phyloP scores from a whole-genome alignment of 208 protist genomes.

The Trypanosoma melophagium region DNA sequence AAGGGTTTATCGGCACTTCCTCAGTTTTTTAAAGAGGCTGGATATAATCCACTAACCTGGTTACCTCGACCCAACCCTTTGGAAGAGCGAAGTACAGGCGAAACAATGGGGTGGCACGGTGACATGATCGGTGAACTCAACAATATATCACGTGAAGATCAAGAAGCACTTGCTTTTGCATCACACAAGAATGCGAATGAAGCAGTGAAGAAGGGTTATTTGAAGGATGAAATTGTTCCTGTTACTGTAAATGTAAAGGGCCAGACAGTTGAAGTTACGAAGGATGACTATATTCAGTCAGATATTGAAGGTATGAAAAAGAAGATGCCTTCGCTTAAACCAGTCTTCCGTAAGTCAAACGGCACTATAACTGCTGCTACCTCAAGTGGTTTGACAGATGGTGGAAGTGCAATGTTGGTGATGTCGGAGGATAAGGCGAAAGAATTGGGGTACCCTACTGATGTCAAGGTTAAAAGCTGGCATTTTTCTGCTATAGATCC shows the following conservation, averaged over 20 bases:
- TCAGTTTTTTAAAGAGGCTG: slow-evolving; percentile 62
- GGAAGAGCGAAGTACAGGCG: slow-evolving; percentile 81
- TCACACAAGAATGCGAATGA: slow-evolving; percentile 70
- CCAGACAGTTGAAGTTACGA: slow-evolving; percentile 33
- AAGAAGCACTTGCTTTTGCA: slow-evolving; percentile 66
- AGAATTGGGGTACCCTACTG: slow-evolving; percentile 71
- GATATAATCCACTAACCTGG: slow-evolving; percentile 65
- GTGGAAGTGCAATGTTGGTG: slow-evolving; percentile 75
- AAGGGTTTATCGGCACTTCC: slow-evolving; percentile 39
- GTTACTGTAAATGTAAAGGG: slow-evolving; percentile 42
- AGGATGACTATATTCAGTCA: slow-evolving; percentile 73
- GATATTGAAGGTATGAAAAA: slow-evolving; percentile 55
- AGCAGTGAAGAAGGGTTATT: slow-evolving; percentile 67
- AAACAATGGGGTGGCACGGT: slow-evolving; percentile 89
- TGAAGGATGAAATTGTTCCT: slow-evolving; percentile 76
- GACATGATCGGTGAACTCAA: slow-evolving; percentile 86
- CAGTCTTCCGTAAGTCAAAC: slow-evolving; percentile 69
- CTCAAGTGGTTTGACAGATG: slow-evolving; percentile 78
- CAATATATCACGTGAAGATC: slow-evolving; percentile 56
- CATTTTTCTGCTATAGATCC: slow-evolving; percentile 84
- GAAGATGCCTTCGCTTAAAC: slow-evolving; percentile 71
- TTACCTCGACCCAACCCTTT: slow-evolving; percentile 51
- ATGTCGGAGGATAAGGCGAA: slow-evolving; percentile 86
- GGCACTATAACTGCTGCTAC: slow-evolving; percentile 86
- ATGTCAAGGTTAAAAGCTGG: slow-evolving; percentile 63